A percentile compares a stretch with the other conserved stretches of the same genome.
phyloP scores from a whole-genome alignment of 768 basidiomycete genomes.

The Pleurotus giganteus region DNA sequence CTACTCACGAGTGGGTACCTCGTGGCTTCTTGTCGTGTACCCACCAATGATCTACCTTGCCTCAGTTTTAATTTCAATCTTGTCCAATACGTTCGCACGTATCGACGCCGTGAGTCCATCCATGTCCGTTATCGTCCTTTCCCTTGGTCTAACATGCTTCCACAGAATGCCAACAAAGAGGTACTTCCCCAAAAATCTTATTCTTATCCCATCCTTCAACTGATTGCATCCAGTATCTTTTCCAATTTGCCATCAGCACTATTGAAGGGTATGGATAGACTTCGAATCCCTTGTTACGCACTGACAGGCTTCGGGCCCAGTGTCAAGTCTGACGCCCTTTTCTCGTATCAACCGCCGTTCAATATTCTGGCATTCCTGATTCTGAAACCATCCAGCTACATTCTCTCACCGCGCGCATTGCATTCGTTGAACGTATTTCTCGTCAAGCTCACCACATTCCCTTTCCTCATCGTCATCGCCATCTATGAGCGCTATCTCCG shows the following conservation, averaged over 20 bases:
- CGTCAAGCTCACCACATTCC: slow-evolving; percentile 82
- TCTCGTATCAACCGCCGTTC: slow-evolving; percentile 92
- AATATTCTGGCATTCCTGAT: slow-evolving; percentile 79
- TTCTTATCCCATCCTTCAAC: slow-evolving; percentile 30
- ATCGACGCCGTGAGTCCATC: slow-evolving; percentile 60
- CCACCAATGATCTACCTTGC: slow-evolving; percentile 3
- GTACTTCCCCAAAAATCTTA: slow-evolving; percentile 21
- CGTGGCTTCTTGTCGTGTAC: background rate
- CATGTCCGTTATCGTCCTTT: background rate
- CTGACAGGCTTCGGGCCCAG: slow-evolving; percentile 32
- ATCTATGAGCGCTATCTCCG: slow-evolving; percentile 76
- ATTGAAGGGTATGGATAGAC: slow-evolving; percentile 69
- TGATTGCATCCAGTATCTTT: slow-evolving; percentile 67
- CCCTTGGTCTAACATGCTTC: background rate
- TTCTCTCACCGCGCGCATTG: slow-evolving; percentile 73
- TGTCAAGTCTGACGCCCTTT: slow-evolving; percentile 85
- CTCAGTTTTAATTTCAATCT: slow-evolving; percentile 80
- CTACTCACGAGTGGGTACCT: slow-evolving; percentile 70
- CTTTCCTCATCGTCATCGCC: slow-evolving; percentile 71
- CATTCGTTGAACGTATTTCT: slow-evolving; percentile 85
- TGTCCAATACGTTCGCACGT: slow-evolving; percentile 85
- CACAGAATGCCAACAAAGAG: slow-evolving; percentile 47
- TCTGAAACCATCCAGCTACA: slow-evolving; percentile 75
- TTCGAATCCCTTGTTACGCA: background rate
- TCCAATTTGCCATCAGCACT: slow-evolving; percentile 82